These are phyloP conservation scores for Chaetomium globosum DNA, from an alignment of 2,329 filamentous ascomycete species.

Conservation along the genomic window DNA sequence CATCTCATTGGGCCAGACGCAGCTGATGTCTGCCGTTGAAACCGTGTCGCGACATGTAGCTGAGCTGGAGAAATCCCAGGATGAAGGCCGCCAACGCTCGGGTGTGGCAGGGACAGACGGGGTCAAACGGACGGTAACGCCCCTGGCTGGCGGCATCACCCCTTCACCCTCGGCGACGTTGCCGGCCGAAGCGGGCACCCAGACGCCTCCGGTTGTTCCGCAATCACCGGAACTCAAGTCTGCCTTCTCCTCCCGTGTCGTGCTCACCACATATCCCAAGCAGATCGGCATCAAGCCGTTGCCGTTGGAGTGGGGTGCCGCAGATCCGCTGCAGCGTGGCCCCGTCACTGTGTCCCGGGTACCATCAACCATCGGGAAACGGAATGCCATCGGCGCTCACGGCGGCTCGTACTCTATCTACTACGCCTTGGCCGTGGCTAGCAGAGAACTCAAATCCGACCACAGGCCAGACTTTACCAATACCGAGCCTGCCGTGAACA, in stretches of 20 bases:
- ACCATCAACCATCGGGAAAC: constrained; percentile 72
- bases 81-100: constrained; percentile 15
- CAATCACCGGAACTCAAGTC: constrained; percentile 46
- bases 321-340: constrained; percentile 73
- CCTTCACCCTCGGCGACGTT: constrained; percentile 35
- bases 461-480: constrained; percentile 73
- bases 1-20: constrained; percentile 48
- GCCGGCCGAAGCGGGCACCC: constrained; percentile 35
- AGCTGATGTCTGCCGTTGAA: constrained; percentile 48
- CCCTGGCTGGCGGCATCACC: constrained; percentile 31
- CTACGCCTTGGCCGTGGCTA: constrained; percentile 88
- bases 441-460: constrained; percentile 80
- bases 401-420: constrained; percentile 97
- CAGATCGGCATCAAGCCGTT: constrained; percentile 94
- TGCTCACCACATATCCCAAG: constrained; percentile 79
- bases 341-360: constrained; percentile 85
- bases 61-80: constrained; percentile 32
- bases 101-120: constrained; percentile 12
- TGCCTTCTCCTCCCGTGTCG: constrained; percentile 56
- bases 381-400: constrained; percentile 66
- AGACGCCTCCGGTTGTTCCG: constrained; percentile 35
- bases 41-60: constrained; percentile 42
- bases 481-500: constrained; percentile 86
- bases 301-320: constrained; percentile 81
- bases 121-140: constrained; percentile 22